These are phyloP conservation scores for Aspergillus sp. DNA, from an alignment of 2,329 filamentous ascomycete species.

Conservation along the genomic window DNA sequence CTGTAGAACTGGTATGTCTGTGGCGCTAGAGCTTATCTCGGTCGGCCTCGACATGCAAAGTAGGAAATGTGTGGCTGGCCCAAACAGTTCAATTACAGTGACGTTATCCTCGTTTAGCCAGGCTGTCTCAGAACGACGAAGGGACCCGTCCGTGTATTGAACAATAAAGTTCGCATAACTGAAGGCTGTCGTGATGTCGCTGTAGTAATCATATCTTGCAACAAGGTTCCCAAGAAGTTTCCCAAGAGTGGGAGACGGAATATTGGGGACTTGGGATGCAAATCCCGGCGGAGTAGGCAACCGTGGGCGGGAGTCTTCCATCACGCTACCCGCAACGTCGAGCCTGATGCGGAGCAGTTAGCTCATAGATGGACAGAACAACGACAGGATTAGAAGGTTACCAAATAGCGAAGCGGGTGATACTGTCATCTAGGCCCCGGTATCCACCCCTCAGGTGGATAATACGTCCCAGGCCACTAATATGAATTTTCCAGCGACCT, in stretches of 20 bases:
- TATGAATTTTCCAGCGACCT: conserved; percentile 25
- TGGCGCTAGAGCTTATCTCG: background rate
- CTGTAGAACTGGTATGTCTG: background rate
- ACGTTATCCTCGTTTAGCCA: background rate
- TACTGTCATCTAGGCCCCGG: conserved; percentile 11
- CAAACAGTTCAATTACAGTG: background rate
- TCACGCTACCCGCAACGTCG: background rate
- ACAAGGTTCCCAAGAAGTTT: background rate
- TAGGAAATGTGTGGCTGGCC: background rate
- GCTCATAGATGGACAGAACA: background rate
- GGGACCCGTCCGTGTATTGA: background rate
- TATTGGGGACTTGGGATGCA: background rate
- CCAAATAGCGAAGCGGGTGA: background rate
- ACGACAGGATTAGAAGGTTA: background rate
- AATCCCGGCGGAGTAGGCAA: background rate
- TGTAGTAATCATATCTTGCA: background rate
- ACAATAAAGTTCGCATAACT: background rate
- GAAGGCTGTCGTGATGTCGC: background rate
- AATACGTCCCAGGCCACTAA: conserved; percentile 23
- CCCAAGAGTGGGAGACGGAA: background rate
- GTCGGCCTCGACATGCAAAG: background rate
- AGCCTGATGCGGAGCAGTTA: background rate
- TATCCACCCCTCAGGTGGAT: conserved; percentile 22
- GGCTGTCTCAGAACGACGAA: background rate
- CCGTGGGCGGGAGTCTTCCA: background rate